Evolutionary conservation across 1,139 yeast species (phyloP), one percentile per base, ranked within the genome.

Genomic region (Saccharomyces hybrid): DNA sequence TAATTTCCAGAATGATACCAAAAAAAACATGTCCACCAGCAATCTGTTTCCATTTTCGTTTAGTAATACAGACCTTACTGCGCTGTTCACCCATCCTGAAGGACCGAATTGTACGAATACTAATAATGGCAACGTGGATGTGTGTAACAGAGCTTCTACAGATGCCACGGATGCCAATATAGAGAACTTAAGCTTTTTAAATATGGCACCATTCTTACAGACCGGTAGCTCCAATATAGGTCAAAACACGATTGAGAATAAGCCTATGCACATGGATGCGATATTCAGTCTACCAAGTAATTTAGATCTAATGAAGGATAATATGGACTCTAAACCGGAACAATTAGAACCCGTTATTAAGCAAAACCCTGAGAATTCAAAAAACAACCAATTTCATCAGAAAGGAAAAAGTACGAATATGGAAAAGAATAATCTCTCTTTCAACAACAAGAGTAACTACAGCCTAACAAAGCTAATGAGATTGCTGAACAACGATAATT

Each of bases 31-130:
- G 44, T 38, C 62, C 54, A 50, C 67, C 58, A 52, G 67, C 62
- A 47, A 68, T 60, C 25, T 60, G 29, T 63, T 61, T 51, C 52
- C 57, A 7, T 60, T 57, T 41, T 58, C 62, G 8, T 59, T 63
- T 46, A 66, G 70, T 51, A 63, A 60, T 51, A 55, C 59, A 2
- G 69, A 67, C 47, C 55, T 67, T 23, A 55, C 60, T 7, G 57
- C 62, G 8, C 60, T 62, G 48, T 67, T 67, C 52, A 52, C 49
- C 23, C 23, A 47, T 47, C 32, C 41, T n/a, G 32, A 47, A 11
- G 34, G 16, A 19, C 14, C 26, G 5, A 25, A 27, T 27, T 13
- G 13, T 5, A 41, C 28, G 14, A 25, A 52, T 9, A 27, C 14
- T 19, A 52, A 46, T 11, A 47, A 41, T 41, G 16, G 29, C 19